phyloP scores from a whole-genome alignment of 352 stramenopile genomes.

The Globisporangium paddicum region DNA sequence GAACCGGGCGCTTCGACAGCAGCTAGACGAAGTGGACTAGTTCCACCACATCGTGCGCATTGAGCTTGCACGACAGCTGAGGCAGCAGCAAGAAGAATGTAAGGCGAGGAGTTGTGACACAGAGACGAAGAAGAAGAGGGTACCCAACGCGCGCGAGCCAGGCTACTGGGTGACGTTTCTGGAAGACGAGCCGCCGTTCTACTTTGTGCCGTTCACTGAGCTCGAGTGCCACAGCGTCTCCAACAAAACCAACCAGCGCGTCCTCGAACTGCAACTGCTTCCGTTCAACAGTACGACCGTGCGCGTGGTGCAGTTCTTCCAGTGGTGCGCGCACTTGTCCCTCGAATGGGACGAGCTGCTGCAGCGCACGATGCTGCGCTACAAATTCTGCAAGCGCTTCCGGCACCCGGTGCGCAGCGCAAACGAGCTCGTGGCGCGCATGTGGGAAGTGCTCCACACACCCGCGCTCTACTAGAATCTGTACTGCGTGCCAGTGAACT shows the following conservation, averaged over 20 bases:
- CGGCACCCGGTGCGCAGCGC: background rate
- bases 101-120: background rate
- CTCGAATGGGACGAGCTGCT: background rate
- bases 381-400: conserved; percentile 10
- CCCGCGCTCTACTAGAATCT: conserved; percentile 4
- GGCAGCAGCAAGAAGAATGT: background rate
- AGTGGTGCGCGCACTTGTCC: background rate
- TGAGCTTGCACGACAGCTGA: background rate
- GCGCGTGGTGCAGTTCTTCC: conserved; percentile 9
- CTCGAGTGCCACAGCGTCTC: conserved; percentile 3
- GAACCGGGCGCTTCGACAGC: background rate
- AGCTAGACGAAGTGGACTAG: background rate
- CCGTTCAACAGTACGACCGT: background rate
- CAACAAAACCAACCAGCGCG: background rate
- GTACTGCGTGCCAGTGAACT: conserved; percentile 4
- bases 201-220: conserved; percentile 7
- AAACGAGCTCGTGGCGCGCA: background rate
- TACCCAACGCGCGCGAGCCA: background rate
- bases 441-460: conserved; percentile 9
- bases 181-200: background rate
- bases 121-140: background rate
- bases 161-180: conserved; percentile 8
- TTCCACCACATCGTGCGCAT: background rate
- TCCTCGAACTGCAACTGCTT: background rate
- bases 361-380: background rate